These are phyloP conservation scores for Azolla pinnata DNA, from an alignment of 75 land plant genomes.

Conservation along the genomic window DNA sequence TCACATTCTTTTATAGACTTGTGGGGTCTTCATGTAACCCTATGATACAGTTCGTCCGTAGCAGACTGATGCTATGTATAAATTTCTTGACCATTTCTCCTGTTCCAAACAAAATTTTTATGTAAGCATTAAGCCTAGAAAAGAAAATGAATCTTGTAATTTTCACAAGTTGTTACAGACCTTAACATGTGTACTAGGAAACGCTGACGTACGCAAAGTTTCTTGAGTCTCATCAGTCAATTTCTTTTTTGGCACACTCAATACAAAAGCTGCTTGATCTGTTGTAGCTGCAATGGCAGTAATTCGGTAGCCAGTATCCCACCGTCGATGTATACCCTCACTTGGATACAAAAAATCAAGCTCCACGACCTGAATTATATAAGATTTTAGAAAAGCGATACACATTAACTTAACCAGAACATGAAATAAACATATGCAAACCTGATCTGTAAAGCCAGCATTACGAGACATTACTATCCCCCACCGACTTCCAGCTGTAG, in stretches of 20 bases:
- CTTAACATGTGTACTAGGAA: conserved; percentile 69
- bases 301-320: conserved; percentile 65
- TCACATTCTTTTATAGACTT: too few relatives aligned
- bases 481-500: conserved; percentile 66
- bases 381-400: background rate
- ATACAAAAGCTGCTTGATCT: conserved; percentile 67
- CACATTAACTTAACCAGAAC: background rate
- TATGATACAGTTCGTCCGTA: conserved; percentile 60
- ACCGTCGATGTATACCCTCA: conserved; percentile 63
- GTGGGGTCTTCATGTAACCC: background rate
- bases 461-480: conserved; percentile 65
- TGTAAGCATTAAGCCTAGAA: background rate
- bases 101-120: conserved; percentile 10
- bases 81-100: conserved; percentile 62
- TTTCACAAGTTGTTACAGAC: conserved; percentile 7
- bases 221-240: conserved; percentile 67
- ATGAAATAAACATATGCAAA: conserved; percentile 2
- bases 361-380: conserved; percentile 32
- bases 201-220: conserved; percentile 62
- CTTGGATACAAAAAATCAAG: conserved; percentile 63
- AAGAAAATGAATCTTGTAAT: background rate
- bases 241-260: conserved; percentile 51
- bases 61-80: conserved; percentile 49
- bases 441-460: conserved; percentile 56
- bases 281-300: conserved; percentile 66